Percentiles rank a stretch among this genome's conserved stretches.
Evolutionary conservation across 768 basidiomycete genomes (phyloP).

Genomic region (Boletellus sp.): DNA sequence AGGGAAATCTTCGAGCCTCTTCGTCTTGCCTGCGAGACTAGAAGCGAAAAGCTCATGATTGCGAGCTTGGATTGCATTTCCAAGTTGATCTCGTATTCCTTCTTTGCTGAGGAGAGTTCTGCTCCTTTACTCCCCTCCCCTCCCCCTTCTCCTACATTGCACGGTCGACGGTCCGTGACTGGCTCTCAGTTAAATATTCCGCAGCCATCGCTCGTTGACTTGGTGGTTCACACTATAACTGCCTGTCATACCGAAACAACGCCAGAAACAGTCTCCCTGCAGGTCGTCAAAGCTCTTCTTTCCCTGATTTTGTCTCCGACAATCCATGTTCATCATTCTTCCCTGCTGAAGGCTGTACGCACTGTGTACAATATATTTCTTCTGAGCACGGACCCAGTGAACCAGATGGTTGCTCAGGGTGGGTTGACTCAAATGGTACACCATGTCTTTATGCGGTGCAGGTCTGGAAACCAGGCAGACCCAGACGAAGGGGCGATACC

Average conservation of each 20-base stretch:
- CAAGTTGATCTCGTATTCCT: slow-evolving; percentile 95
- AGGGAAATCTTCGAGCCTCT: slow-evolving; percentile 95
- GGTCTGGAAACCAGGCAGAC: slow-evolving; percentile 29
- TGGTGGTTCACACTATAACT: slow-evolving; percentile 93
- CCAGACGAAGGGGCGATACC: slow-evolving; percentile 14
- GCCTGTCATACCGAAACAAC: slow-evolving; percentile 85
- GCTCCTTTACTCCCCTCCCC: slow-evolving; percentile 58
- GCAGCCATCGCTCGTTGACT: slow-evolving; percentile 79
- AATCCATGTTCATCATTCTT: slow-evolving; percentile 90
- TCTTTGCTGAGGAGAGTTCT: slow-evolving; percentile 74
- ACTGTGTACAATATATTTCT: slow-evolving; percentile 99
- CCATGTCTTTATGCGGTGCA: slow-evolving; percentile 87
- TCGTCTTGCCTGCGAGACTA: slow-evolving; percentile 92
- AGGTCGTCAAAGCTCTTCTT: slow-evolving; percentile 94
- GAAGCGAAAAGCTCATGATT: slow-evolving; percentile 90
- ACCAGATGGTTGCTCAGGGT: slow-evolving; percentile 98
- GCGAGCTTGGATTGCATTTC: slow-evolving; percentile 96
- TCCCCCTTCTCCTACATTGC: slow-evolving; percentile 63
- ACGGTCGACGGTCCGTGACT: slow-evolving; percentile 40
- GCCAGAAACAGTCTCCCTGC: slow-evolving; percentile 87
- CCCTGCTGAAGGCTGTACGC: slow-evolving; percentile 90
- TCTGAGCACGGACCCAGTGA: slow-evolving; percentile 82
- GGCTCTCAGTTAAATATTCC: slow-evolving; percentile 49
- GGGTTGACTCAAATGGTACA: slow-evolving; percentile 98
- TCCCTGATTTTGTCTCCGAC: slow-evolving; percentile 84